Percentiles rank a stretch among this genome's conserved stretches.
Evolutionary conservation across 495 filamentous ascomycete species (phyloP).

Genomic region (Durotheca rogersii): DNA sequence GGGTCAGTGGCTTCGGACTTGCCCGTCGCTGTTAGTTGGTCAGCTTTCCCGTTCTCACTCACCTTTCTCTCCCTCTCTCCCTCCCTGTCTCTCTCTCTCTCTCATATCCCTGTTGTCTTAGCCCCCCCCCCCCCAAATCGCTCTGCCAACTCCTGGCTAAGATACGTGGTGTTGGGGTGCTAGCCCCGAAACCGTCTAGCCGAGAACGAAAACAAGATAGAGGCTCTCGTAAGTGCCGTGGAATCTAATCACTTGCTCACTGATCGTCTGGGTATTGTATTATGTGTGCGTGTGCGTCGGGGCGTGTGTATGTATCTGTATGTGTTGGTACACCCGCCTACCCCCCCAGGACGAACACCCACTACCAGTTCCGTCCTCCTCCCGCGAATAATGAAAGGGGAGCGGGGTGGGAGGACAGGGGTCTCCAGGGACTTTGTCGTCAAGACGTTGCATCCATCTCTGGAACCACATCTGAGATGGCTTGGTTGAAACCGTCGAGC

Average conservation of each 20-base stretch:
- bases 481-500: too few relatives aligned
- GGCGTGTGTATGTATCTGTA: too few relatives aligned
- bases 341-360: not conserved
- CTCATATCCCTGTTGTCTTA: not conserved
- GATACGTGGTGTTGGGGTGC: slow-evolving; percentile 16
- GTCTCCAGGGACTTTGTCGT: slow-evolving; percentile 13
- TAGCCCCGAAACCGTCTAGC: slow-evolving; percentile 16
- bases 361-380: not conserved
- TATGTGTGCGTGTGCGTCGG: too few relatives aligned
- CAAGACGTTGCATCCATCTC: slow-evolving; percentile 17
- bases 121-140: too few relatives aligned
- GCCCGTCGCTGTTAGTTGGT: slow-evolving; percentile 19
- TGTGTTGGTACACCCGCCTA: too few relatives aligned
- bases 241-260: not conserved
- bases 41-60: not conserved
- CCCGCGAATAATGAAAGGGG: slow-evolving; percentile 8
- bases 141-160: too few relatives aligned
- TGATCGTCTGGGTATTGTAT: too few relatives aligned
- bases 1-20: slow-evolving; percentile 30
- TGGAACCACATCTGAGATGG: too few relatives aligned
- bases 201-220: slow-evolving; percentile 25
- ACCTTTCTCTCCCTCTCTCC: not conserved
- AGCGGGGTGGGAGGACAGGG: slow-evolving; percentile 18
- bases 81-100: not conserved
- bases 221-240: slow-evolving; percentile 6